Evolutionary conservation across 176 grass and related monocot genomes (phyloP), one percentile per base, ranked within the genome.

Genomic region (Avena sativa): DNA sequence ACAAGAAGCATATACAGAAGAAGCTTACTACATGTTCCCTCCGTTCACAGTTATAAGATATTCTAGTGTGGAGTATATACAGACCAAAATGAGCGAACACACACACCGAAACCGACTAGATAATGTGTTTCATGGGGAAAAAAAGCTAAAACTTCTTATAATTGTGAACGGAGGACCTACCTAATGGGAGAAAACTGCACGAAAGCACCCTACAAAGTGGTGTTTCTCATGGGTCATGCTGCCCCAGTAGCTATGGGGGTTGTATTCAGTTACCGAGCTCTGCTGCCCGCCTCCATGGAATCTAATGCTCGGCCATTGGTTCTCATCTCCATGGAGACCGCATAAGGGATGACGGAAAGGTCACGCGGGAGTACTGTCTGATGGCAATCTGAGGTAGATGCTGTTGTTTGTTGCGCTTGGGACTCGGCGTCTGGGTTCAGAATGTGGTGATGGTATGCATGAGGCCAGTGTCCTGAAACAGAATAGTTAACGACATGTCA

Each of bases 381-480:
- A 64, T 26, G 80, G 57, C 56, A 34, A 61, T 87, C 73, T 6
- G 73, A 83, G 15, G 49, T 78, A 3, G 80, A 1, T 28, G 61
- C 10, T 62, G 0, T 1, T 4, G 62, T 71, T 47, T 64, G 21
- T 17, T 73, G 79, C 6, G 69, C 30, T 23, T 77, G 71, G 43
- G 52, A 71, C 30, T 91, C 78, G 3, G 0, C 23, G 9, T 88
- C 90, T 4, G 71, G 71, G 77, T 81, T 32, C 55, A 77, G 77
- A 56, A 88, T 85, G 82, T 81, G 86, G 23, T 16, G 62, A 1
- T 64, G 76, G 78, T 88, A 91, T 55, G 82, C 86, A 53, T 91
- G 86, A 81, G 86, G 86, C 82, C 86, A 85, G 16, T 88, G 12
- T 20, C 90, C 90, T 88, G 71, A 57, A 76, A 76, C 28, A 53